phyloP scores from a whole-genome alignment of 2,329 filamentous ascomycete species.

The Aspergillus sergii region DNA sequence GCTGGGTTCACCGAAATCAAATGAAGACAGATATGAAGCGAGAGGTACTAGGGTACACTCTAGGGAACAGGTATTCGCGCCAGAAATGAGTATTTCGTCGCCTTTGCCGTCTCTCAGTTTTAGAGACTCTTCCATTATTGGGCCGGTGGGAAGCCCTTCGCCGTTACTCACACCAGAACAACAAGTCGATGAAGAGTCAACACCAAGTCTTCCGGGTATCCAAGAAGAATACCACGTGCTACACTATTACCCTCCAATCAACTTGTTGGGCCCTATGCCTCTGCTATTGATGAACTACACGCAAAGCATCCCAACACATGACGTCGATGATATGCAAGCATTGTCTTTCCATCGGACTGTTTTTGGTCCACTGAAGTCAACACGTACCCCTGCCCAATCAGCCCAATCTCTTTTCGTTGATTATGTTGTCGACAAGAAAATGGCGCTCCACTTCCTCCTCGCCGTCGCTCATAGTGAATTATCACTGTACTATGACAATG shows the following conservation, averaged over 20 bases:
- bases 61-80: not conserved
- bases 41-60: not conserved
- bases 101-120: not conserved
- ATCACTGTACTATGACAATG: slow-evolving; percentile 9
- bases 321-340: slow-evolving; percentile 12
- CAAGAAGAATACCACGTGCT: not conserved
- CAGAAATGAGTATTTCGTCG: not conserved
- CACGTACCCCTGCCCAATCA: slow-evolving; percentile 7
- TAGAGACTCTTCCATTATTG: not conserved
- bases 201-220: not conserved
- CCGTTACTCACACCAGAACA: not conserved
- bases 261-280: not conserved
- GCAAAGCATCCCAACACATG: not conserved
- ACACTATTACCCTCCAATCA: not conserved
- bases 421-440: slow-evolving; percentile 6
- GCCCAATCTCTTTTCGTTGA: slow-evolving; percentile 10
- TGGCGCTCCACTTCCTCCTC: slow-evolving; percentile 16
- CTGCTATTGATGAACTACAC: not conserved
- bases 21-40: not conserved
- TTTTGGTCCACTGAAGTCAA: slow-evolving; percentile 14
- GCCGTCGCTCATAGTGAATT: slow-evolving; percentile 16
- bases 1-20: not conserved
- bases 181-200: not conserved
- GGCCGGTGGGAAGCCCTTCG: not conserved
- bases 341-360: slow-evolving; percentile 12